Base-by-base conservation (phyloP, 441 rosid species). In the Erodium moschatum region DNA sequence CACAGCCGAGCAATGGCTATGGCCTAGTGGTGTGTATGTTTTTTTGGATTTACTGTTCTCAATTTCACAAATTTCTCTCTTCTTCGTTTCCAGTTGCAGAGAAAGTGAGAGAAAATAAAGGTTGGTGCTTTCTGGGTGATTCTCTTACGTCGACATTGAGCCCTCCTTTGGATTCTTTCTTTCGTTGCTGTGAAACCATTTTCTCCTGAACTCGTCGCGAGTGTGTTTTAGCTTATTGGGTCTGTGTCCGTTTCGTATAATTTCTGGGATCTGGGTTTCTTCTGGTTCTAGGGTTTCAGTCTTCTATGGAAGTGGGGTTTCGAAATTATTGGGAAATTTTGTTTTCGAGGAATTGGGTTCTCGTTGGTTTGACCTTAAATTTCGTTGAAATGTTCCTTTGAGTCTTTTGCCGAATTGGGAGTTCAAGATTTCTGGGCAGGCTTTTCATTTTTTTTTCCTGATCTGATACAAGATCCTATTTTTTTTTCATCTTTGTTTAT, bases 221-320 rank as follows among this genome's bases (percentile, higher is more conserved):
- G 65, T 72, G 62, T 29, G 2, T 3, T 33, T 1, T 33, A 33
- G 38, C 71, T 64, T 38, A 70, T 42, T 48, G 67, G 75, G 13
- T 35, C 38, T 33, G 38, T 76, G 65, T 60, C 69, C 65, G 69
- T 67, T 66, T 71, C 38, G 38, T 33, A 33, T 33, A 33, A 69
- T 74, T 65, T 77, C 82, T 78, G 76, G 92, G 92, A 89, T 87
- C 93, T 90, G 85, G 85, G 80, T 78, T 80, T 74, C 63, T 75
- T 73, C 19, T 16, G 83, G 81, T 82, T 85, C 84, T 78, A 82
- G 81, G 90, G 83, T 85, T 84, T 82, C 11, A 44, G 50, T 10
- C 12, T 44, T 33, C 38, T 33, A 33, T 33, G 38, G 38, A 33
- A 33, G 6, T 33, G 64, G 76, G 27, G 70, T 70, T 83, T 82